Conservation (phyloP, 177 flowering plant species). For the Telopea speciosissima region DNA sequence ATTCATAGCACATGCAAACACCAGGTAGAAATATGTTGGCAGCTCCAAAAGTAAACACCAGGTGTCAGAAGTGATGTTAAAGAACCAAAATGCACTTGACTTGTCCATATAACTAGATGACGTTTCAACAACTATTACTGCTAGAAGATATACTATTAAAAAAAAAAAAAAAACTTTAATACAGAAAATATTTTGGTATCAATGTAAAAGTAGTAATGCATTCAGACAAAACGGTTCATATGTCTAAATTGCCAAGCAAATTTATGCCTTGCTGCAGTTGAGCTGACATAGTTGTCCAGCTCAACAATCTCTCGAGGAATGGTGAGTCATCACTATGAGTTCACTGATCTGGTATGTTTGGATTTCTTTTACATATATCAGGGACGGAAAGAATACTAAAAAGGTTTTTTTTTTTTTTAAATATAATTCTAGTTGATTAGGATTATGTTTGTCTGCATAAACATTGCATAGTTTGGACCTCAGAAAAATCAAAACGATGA, state of each 20-base stretch:
- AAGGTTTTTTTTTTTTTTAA: no score
- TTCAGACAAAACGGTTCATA: neutral
- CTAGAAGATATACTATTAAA: neutral
- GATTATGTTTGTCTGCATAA: no score
- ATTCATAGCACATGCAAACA: neutral
- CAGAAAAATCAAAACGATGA: no score
- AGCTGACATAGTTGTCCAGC: neutral
- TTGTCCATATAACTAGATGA: no score
- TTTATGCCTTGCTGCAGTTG: neutral
- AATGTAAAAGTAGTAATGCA: neutral
- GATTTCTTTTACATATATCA: no score
- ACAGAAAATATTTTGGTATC: neutral
- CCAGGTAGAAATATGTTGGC: neutral
- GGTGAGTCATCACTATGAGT: neutral
- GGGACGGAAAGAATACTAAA: no score
- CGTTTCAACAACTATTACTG: neutral
- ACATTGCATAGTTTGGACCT: no score
- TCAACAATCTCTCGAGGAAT: neutral
- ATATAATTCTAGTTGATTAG: no score
- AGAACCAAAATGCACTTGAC: neutral
- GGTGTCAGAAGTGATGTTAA: neutral
- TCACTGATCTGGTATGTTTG: no score
- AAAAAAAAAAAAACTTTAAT: neutral
- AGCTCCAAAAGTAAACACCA: neutral
- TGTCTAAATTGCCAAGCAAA: neutral